These are phyloP conservation scores for Colletotrichum spaethianum DNA, from an alignment of 2,329 filamentous ascomycete genomes.

Conservation along the genomic window DNA sequence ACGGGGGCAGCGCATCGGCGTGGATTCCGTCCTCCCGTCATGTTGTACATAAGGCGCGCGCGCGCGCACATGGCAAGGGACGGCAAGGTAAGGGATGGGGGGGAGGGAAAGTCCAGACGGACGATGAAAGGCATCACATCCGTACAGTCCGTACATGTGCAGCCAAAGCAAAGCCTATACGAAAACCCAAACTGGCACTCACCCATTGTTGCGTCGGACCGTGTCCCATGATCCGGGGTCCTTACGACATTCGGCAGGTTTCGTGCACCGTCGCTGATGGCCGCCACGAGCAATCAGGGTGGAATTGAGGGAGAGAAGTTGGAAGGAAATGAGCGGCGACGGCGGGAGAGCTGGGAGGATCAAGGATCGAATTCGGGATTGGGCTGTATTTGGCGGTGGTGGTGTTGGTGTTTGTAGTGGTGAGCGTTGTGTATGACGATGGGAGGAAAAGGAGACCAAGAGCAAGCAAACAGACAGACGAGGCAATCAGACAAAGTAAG, in stretches of 20 bases:
- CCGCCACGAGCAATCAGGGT: slow-evolving; percentile 9
- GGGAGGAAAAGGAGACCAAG: neutral
- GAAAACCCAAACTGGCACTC: slow-evolving; percentile 44
- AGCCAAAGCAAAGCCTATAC: slow-evolving; percentile 14
- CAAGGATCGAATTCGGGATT: neutral
- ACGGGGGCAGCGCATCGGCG: slow-evolving; percentile 5
- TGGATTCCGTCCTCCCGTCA: slow-evolving; percentile 6
- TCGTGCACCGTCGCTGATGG: slow-evolving; percentile 26
- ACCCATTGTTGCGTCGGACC: slow-evolving; percentile 53
- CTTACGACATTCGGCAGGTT: slow-evolving; percentile 43
- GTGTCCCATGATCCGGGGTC: slow-evolving; percentile 51
- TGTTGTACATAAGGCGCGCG: slow-evolving; percentile 2
- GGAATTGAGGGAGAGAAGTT: neutral
- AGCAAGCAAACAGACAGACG: neutral
- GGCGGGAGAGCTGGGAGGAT: neutral
- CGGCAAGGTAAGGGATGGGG: slow-evolving; percentile 5
- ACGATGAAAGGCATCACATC: neutral
- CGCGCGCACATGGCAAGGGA: neutral
- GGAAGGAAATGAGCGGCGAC: neutral
- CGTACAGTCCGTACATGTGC: neutral
- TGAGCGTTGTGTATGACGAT: neutral
- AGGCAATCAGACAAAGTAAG: slow-evolving; percentile 1
- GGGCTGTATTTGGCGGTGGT: neutral
- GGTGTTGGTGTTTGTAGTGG: neutral
- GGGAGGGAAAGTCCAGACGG: neutral